A percentile compares a stretch with the other conserved stretches of the same genome.
phyloP scores from a whole-genome alignment of 2,329 filamentous ascomycete genomes.

The Cordyceps cicadae region DNA sequence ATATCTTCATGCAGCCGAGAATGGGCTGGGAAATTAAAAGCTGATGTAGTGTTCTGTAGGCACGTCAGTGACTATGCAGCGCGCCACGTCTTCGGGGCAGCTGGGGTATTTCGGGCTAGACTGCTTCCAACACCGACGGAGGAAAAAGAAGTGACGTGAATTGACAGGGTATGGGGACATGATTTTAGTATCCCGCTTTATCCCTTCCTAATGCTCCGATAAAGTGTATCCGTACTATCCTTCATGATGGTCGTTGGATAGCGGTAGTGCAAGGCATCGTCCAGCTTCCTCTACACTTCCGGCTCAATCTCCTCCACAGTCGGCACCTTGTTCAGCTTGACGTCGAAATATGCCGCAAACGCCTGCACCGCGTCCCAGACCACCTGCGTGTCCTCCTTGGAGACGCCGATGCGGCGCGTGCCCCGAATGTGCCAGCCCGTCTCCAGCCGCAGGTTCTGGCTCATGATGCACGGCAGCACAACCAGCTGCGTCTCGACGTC shows the following conservation, averaged over 20 bases:
- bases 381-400: conserved; percentile 19
- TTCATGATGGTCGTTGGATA: neutral
- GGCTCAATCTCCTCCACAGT: conserved; percentile 23
- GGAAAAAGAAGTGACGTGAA: neutral
- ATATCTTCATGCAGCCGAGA: neutral
- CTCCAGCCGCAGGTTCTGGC: conserved; percentile 44
- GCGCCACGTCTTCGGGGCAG: neutral
- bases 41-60: no score
- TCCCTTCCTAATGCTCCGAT: neutral
- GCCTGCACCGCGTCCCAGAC: conserved; percentile 20
- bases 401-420: conserved; percentile 22
- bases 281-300: conserved; percentile 14
- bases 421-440: conserved; percentile 42
- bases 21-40: neutral
- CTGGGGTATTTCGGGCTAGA: neutral
- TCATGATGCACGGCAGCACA: conserved; percentile 47
- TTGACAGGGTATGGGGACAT: neutral
- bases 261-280: neutral
- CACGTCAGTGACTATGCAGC: no score
- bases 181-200: neutral
- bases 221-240: neutral
- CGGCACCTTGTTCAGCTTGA: conserved; percentile 19
- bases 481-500: conserved; percentile 48
- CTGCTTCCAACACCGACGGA: neutral
- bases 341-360: conserved; percentile 20